Conservation (phyloP, 768 basidiomycete species). For the Sarcomyxa edulis region DNA sequence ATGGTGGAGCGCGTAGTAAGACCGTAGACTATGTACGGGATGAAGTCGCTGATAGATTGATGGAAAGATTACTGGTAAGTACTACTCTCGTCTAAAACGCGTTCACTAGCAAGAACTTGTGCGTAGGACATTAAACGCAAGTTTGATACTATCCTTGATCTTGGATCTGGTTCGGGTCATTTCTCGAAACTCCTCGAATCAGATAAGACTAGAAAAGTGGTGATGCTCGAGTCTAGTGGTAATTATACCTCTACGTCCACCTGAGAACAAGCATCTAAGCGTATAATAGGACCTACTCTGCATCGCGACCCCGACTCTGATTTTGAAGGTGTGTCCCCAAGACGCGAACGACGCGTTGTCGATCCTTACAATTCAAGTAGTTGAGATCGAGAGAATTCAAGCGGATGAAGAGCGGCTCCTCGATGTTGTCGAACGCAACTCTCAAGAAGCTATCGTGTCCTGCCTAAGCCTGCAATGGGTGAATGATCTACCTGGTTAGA, state of each 20-base stretch:
- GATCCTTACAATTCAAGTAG: conserved; percentile 33
- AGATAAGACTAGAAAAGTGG: conserved; percentile 61
- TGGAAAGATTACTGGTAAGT: conserved; percentile 82
- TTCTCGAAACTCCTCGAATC: conserved; percentile 77
- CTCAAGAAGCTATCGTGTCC: conserved; percentile 89
- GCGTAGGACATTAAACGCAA: conserved; percentile 85
- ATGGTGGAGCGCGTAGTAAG: conserved; percentile 56
- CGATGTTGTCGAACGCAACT: conserved; percentile 55
- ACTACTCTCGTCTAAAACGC: conserved; percentile 6
- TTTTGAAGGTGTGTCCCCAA: conserved; percentile 63
- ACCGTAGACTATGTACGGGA: conserved; percentile 89
- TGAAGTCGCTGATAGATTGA: conserved; percentile 86
- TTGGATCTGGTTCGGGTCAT: conserved; percentile 90
- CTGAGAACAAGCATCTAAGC: background rate
- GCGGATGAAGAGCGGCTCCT: conserved; percentile 84
- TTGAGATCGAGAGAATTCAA: conserved; percentile 70
- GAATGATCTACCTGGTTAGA: conserved; percentile 89
- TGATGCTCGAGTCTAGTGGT: conserved; percentile 90
- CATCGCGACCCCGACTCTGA: conserved; percentile 72
- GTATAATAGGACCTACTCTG: conserved; percentile 54
- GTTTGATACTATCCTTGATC: conserved; percentile 76
- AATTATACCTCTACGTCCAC: conserved; percentile 15
- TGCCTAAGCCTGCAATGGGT: conserved; percentile 95
- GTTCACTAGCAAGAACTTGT: conserved; percentile 5
- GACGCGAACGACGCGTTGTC: conserved; percentile 4